Evolutionary conservation across 2,329 filamentous ascomycete genomes (phyloP), one percentile per base, ranked within the genome.

Genomic region (Talaromyces sp.): DNA sequence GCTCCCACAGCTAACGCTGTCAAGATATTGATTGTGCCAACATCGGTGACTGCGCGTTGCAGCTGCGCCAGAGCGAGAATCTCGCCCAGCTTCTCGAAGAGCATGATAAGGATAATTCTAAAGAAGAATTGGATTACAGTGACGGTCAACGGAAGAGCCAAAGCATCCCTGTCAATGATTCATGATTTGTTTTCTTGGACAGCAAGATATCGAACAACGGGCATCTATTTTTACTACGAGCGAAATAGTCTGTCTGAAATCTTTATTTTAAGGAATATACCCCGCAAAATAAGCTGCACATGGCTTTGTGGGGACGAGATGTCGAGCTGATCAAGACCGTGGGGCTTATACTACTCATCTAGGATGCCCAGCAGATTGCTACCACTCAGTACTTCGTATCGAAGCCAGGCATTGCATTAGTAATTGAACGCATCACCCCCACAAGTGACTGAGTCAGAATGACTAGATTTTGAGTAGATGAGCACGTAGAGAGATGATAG

Each of bases 61-160:
- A 61, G 26, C 50, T 61, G 59, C 59, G 52, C 51, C 55, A 61
- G 46, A 5, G 55, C 59, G 7, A 58, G 46, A 46, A 61, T 27
- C 14, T 61, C 59, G 35, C 55, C 59, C 31, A 61, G 21, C 17
- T 54, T 61, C 19, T 54, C 56, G n/a, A 54, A 29, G 17, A 61
- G 50, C 59, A 61, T 61, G 35, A 9, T 54, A 9, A 19, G 2
- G 7, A 19, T 17, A 17, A 43, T 8, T 17, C 17, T 43, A n/a
- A 19, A 43, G 7, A 14, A 32, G 8, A 46, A 21, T 46, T 46
- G 41, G 17, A n/a, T 46, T 21, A 21, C 4, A 48, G 3, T 48
- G 43, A 48, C 8, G 19, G 19, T 21, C 21, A 21, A 48, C 12
- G 12, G 19, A 19, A 21, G 17, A 21, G 10, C 8, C 17, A 21